A percentile compares a stretch with the other conserved stretches of the same genome.
phyloP scores from a whole-genome alignment of 1,139 yeast genomes.

The Debaryomyces fabryi region DNA sequence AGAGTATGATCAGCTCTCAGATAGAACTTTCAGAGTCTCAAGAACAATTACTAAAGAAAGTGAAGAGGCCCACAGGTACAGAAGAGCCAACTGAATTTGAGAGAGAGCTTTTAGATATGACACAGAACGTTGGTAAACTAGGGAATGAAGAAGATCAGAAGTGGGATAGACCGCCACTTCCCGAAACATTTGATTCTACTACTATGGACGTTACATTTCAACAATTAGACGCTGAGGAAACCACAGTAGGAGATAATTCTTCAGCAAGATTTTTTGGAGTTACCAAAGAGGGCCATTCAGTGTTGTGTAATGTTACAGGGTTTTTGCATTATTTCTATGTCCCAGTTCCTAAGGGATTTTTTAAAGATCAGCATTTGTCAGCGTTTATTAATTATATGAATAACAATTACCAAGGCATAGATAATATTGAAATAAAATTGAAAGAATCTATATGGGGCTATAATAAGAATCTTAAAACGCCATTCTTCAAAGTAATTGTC shows the following conservation, averaged over 20 bases:
- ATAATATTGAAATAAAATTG: slow-evolving; percentile 60
- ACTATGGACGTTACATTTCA: slow-evolving; percentile 71
- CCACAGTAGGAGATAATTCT: slow-evolving; percentile 56
- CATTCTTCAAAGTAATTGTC: slow-evolving; percentile 75
- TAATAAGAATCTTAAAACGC: slow-evolving; percentile 73
- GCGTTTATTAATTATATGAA: slow-evolving; percentile 53
- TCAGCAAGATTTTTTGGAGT: slow-evolving; percentile 90
- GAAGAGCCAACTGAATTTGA: slow-evolving; percentile 66
- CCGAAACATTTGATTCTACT: slow-evolving; percentile 50
- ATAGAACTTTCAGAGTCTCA: slow-evolving; percentile 32
- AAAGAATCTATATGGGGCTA: slow-evolving; percentile 96
- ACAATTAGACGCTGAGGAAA: slow-evolving; percentile 94
- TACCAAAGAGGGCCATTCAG: slow-evolving; percentile 83
- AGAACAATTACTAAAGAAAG: slow-evolving; percentile 38
- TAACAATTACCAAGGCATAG: slow-evolving; percentile 57
- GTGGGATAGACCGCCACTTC: slow-evolving; percentile 64
- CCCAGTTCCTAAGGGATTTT: slow-evolving; percentile 84
- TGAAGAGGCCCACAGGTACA: slow-evolving; percentile 36
- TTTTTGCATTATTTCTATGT: slow-evolving; percentile 89
- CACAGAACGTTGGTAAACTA: slow-evolving; percentile 31
- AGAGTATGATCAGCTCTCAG: slow-evolving; percentile 23
- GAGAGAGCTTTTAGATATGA: slow-evolving; percentile 63
- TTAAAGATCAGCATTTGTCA: slow-evolving; percentile 52
- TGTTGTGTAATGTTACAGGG: slow-evolving; percentile 86
- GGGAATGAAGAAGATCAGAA: slow-evolving; percentile 49